These are phyloP conservation scores for Fragilaria radians DNA, from an alignment of 108 stramenopile species.

Conservation along the genomic window DNA sequence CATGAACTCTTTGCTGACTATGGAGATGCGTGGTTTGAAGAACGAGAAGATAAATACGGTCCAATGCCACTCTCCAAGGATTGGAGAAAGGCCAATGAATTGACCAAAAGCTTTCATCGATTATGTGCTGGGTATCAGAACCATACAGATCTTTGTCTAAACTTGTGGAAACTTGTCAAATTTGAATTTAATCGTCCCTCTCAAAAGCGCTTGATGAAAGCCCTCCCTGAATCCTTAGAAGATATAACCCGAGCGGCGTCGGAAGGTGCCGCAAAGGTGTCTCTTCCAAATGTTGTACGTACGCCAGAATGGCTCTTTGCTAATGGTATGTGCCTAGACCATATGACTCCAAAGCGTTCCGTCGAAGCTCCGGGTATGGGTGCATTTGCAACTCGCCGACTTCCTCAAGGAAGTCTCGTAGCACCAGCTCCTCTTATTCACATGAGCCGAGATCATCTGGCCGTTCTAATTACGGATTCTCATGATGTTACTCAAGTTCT, in stretches of 20 bases:
- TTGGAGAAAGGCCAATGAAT: background rate
- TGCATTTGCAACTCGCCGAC: constrained; percentile 20
- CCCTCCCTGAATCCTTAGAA: background rate
- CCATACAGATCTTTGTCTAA: background rate
- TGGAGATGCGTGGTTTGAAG: constrained; percentile 6
- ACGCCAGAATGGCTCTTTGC: constrained; percentile 18
- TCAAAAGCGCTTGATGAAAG: background rate
- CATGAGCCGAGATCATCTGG: background rate
- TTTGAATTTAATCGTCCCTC: background rate
- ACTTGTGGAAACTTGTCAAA: constrained; percentile 1
- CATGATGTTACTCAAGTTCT: constrained; percentile 5
- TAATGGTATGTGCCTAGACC: constrained; percentile 35
- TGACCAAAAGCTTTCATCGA: constrained; percentile 3
- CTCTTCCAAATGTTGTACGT: constrained; percentile 13
- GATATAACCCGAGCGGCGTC: background rate
- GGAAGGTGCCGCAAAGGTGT: constrained; percentile 17
- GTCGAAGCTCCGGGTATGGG: constrained; percentile 19
- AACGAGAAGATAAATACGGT: constrained; percentile 1
- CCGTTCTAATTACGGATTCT: constrained; percentile 6
- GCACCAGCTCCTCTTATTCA: constrained; percentile 24
- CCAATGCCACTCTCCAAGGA: constrained; percentile 8
- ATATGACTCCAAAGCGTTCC: constrained; percentile 4
- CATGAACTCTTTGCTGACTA: constrained; percentile 9
- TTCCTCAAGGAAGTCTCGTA: constrained; percentile 19
- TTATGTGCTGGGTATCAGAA: background rate